Base-by-base conservation (phyloP, 2,329 filamentous ascomycete species). In the Fusarium sp. region DNA sequence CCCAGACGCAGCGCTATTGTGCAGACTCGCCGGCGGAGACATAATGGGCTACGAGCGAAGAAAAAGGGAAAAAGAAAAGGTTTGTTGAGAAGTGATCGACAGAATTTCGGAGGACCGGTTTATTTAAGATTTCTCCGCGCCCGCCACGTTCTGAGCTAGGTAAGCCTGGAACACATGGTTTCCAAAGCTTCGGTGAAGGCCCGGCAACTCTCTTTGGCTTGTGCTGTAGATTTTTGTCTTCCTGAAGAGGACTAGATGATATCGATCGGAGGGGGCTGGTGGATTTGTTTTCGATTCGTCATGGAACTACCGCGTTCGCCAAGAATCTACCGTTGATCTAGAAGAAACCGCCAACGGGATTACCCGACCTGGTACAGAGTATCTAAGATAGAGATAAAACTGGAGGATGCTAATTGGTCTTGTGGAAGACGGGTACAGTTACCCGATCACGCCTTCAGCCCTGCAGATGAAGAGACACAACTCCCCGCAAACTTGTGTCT, bases 401-500 rank as follows among this genome's bases (percentile, higher is more conserved):
- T 7, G 3, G 11, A 8, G 7, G 14, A 6, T 3, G 17, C 7
- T 39, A 15, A 67, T 67, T 67, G 63, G 58, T 7, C 19, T 4
- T 6, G 8, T 23, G 2, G 14, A 7, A 9, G 11, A 26, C 60
- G 60, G 60, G 24, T 62, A 39, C 51, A 57, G 39, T 54, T 51
- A 38, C 39, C 57, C 60, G 45, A 23, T 49, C n/a, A 6, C 47
- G 42, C 28, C 39, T 53, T 59, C 40, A 47, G 56, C 58, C 64
- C 63, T 67, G 45, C 17, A 60, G 55, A 69, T 70, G 49, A 55
- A 55, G 55, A 70, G 21, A 14, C 6, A 34, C 12, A 34, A 36
- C 8, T 11, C 20, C 50, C 30, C 30, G n/a, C n/a, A 19, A 11
- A 36, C 40, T 12, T 46, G 43, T 47, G 20, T 17, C 8, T 12